Conservation (phyloP, 1,284 basidiomycete genomes). For the Ceratobasidium sp. region DNA sequence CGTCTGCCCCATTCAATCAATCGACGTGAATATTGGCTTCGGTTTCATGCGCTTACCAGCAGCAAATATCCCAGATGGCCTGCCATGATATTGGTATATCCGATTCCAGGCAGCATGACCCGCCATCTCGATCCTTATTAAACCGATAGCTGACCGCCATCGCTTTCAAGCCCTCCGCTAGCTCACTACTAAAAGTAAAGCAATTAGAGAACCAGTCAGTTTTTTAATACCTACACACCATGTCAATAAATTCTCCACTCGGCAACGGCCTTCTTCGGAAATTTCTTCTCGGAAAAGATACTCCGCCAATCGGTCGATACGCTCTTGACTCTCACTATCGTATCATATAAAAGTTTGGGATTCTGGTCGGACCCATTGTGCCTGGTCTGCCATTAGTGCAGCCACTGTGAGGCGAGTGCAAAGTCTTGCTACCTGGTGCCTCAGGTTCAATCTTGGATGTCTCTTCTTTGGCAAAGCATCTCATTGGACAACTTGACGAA, state of each 20-base stretch:
- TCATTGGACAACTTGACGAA: slow-evolving; percentile 62
- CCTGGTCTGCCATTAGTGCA: slow-evolving; percentile 33
- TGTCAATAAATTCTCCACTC: slow-evolving; percentile 7
- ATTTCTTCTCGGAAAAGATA: slow-evolving; percentile 45
- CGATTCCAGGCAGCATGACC: slow-evolving; percentile 2
- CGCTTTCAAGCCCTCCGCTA: slow-evolving; percentile 11
- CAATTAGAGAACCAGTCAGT: background rate
- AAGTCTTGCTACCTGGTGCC: slow-evolving; percentile 66
- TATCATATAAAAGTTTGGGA: background rate
- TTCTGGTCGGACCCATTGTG: background rate
- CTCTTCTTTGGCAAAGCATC: slow-evolving; percentile 60
- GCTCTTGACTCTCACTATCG: background rate
- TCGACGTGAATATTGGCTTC: background rate
- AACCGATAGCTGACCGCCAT: slow-evolving; percentile 15
- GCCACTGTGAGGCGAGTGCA: slow-evolving; percentile 62
- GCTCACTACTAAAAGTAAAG: background rate
- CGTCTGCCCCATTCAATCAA: background rate
- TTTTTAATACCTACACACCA: background rate
- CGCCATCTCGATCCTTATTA: background rate
- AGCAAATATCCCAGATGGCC: slow-evolving; percentile 7
- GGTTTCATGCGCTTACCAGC: background rate
- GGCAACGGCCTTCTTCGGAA: slow-evolving; percentile 2
- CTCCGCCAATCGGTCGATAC: slow-evolving; percentile 48
- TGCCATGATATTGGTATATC: slow-evolving; percentile 17
- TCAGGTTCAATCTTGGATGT: slow-evolving; percentile 59